phyloP scores from a whole-genome alignment of 129 eudicot species.

The Lactuca saligna region DNA sequence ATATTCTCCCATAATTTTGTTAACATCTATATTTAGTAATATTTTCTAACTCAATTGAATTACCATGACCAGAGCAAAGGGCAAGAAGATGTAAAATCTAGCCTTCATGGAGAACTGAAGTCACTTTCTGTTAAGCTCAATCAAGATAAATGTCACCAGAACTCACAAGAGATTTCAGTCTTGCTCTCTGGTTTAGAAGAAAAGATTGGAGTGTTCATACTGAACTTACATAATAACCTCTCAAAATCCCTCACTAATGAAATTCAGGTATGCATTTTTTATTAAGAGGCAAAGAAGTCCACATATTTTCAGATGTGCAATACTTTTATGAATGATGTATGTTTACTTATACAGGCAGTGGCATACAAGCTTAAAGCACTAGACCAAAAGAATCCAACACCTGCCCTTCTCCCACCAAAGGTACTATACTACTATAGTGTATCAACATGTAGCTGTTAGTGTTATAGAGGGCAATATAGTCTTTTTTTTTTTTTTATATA shows the following conservation, averaged over 20 bases:
- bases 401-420: conserved; percentile 44
- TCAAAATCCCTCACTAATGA: conserved; percentile 52
- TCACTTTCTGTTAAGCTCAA: conserved; percentile 52
- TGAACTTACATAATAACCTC: conserved; percentile 48
- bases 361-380: conserved; percentile 54
- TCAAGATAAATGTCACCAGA: conserved; percentile 43
- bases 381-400: conserved; percentile 42
- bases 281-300: neutral
- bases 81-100: conserved; percentile 69
- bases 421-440: conserved; percentile 44
- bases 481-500: conserved; percentile 5
- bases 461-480: conserved; percentile 24
- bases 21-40: neutral
- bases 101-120: conserved; percentile 55
- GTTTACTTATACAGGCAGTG: conserved; percentile 50
- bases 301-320: neutral
- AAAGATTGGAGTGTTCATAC: conserved; percentile 43
- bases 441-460: conserved; percentile 2
- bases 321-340: neutral
- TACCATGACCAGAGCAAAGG: conserved; percentile 62
- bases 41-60: conserved; percentile 30
- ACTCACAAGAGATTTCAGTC: conserved; percentile 42
- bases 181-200: conserved; percentile 57
- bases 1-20: conserved; percentile 19
- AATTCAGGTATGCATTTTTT: conserved; percentile 58